Conservation (phyloP, 164 flowering plant genomes). For the Kalanchoe fedtschenkoi region DNA sequence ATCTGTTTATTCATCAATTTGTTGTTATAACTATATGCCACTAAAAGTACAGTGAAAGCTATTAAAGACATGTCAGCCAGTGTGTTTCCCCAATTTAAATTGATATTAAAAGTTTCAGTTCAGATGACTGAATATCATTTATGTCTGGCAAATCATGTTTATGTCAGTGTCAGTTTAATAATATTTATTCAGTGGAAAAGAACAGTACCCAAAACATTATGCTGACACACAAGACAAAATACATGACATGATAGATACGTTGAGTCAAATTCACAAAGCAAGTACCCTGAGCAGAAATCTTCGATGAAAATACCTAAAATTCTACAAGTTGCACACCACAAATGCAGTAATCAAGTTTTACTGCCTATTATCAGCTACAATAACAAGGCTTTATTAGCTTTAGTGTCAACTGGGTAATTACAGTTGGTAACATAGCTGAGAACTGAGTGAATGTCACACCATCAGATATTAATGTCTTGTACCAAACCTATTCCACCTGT, state of each 20-base stretch:
- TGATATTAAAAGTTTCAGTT: background rate
- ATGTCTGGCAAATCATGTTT: background rate
- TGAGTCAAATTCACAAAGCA: background rate
- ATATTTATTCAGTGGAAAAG: background rate
- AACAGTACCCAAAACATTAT: background rate
- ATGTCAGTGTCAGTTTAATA: background rate
- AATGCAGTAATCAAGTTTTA: too few species aligned
- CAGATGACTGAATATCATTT: background rate
- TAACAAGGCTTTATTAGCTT: too few species aligned
- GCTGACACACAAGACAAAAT: background rate
- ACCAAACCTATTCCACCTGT: too few species aligned
- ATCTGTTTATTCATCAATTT: slow-evolving; percentile 28
- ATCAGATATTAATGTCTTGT: too few species aligned
- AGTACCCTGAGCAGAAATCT: background rate
- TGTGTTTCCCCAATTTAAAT: background rate
- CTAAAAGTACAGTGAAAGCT: too few species aligned
- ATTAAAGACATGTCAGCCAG: too few species aligned
- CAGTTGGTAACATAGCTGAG: too few species aligned
- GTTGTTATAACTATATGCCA: background rate
- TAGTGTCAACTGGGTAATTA: too few species aligned
- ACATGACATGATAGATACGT: background rate
- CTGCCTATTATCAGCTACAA: too few species aligned
- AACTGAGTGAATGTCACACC: too few species aligned
- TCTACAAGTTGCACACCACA: too few species aligned
- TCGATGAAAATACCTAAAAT: too few species aligned